A percentile compares a stretch with the other conserved stretches of the same genome.
Conservation (phyloP, 192 early-diverging fungal genomes). For the Phlyctochytrium arcticum region DNA sequence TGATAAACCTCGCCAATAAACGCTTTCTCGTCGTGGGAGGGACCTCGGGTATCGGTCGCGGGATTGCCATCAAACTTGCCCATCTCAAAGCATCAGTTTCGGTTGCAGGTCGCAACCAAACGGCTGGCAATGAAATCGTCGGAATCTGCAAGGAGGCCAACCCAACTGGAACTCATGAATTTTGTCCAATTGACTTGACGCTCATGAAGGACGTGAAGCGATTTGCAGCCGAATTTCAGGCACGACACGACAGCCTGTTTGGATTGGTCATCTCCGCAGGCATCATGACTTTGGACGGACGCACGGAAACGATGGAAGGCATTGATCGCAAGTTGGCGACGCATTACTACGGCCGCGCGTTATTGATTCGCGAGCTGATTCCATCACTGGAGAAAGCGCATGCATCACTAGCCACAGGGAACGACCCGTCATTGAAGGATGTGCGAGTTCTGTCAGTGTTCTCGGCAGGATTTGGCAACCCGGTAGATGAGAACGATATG, state of each 20-base stretch:
- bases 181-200: slow-evolving; percentile 23
- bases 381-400: slow-evolving; percentile 20
- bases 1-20: slow-evolving; percentile 2
- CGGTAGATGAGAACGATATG: slow-evolving; percentile 13
- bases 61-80: slow-evolving; percentile 23
- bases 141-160: neutral
- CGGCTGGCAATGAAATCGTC: slow-evolving; percentile 16
- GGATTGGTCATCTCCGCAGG: slow-evolving; percentile 26
- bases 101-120: slow-evolving; percentile 22
- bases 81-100: slow-evolving; percentile 17
- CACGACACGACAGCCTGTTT: neutral
- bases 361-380: slow-evolving; percentile 24
- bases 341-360: slow-evolving; percentile 29
- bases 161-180: slow-evolving; percentile 5
- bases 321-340: slow-evolving; percentile 34
- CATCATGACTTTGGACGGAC: slow-evolving; percentile 21
- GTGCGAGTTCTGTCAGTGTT: slow-evolving; percentile 20
- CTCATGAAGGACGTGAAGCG: slow-evolving; percentile 15
- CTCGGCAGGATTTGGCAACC: slow-evolving; percentile 10
- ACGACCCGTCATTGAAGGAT: neutral
- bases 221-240: slow-evolving; percentile 5
- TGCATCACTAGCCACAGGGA: no score
- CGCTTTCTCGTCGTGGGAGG: slow-evolving; percentile 32
- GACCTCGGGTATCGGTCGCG: slow-evolving; percentile 36
- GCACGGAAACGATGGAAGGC: slow-evolving; percentile 32